Evolutionary conservation across 1,139 yeast species (phyloP), one percentile per base, ranked within the genome.

Genomic region (Yamadazyma buinensis): DNA sequence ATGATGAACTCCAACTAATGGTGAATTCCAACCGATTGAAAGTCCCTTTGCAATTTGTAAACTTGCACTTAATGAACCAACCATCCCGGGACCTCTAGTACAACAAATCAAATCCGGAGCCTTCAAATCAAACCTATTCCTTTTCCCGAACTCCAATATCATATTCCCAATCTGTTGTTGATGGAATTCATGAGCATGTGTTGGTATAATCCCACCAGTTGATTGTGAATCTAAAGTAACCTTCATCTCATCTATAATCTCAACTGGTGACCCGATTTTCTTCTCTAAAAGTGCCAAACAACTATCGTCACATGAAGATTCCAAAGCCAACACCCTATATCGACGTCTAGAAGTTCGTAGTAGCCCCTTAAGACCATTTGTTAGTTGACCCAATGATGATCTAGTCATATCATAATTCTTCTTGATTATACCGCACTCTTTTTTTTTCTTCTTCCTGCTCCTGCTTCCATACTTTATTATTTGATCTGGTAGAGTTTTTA

Each of bases 21-120:
- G 97, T 3, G 67, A 72, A 18, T 72, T 59, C 83, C 88, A 83
- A 0, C 88, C 97, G 0, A 84, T 64, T 0, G 90, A 65, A 13
- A 92, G 61, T 0, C 97, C 98, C 48, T 87, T 84, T 0, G 95
- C 95, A 28, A 87, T 61, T 49, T 84, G 94, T 27, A 85, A 66
- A 2, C 97, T 94, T 0, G 87, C 84, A 12, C 87, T 74, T 15
- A 92, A 63, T 0, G 95, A 83, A 0, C 97, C 97, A 12, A 81
- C 75, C 97, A 94, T 88, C 0, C 99, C 99, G 0, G 99, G 99
- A 0, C 99, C 99, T 46, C 95, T 64, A 0, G 99, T 92, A 8
- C 84, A 95, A 54, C 95, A 84, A 2, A 92, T 72, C 29, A 92
- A 53, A 52, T 86, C 95, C 0, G 95, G 88, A 1, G 73, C 72